phyloP scores from a whole-genome alignment of 257 asterid genomes.

The Primulina eburnea region DNA sequence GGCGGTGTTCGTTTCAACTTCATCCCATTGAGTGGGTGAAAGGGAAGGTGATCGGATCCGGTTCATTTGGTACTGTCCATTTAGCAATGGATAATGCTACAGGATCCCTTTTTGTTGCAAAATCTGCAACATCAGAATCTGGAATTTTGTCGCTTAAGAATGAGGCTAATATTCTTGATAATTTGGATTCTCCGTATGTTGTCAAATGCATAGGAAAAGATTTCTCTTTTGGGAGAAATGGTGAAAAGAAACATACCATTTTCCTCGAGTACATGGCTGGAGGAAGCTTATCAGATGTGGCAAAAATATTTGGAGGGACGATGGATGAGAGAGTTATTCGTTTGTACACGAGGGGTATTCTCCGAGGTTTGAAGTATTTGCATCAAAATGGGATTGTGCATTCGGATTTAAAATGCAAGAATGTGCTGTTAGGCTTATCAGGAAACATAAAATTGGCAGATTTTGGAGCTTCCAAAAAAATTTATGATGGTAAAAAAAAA shows the following conservation, averaged over 20 bases:
- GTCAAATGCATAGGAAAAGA: slow-evolving; percentile 45
- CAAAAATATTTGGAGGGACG: slow-evolving; percentile 46
- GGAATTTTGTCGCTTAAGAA: slow-evolving; percentile 44
- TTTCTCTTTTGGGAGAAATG: slow-evolving; percentile 14
- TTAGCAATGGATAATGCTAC: slow-evolving; percentile 46
- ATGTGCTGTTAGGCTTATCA: slow-evolving; percentile 37
- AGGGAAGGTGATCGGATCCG: slow-evolving; percentile 57
- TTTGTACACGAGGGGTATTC: slow-evolving; percentile 46
- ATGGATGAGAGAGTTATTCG: slow-evolving; percentile 43
- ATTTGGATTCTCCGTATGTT: slow-evolving; percentile 42
- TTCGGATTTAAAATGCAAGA: slow-evolving; percentile 56
- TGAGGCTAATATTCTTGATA: slow-evolving; percentile 47
- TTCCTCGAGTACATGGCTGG: slow-evolving; percentile 62
- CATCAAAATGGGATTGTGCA: slow-evolving; percentile 50
- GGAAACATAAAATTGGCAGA: slow-evolving; percentile 53
- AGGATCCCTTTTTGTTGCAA: slow-evolving; percentile 50
- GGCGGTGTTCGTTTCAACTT: slow-evolving; percentile 21
- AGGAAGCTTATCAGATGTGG: slow-evolving; percentile 50
- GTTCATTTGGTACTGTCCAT: slow-evolving; percentile 49
- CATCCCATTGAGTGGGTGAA: slow-evolving; percentile 46
- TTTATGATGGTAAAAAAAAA: background rate
- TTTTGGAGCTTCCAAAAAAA: slow-evolving; percentile 46
- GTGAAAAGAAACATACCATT: slow-evolving; percentile 28
- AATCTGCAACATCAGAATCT: slow-evolving; percentile 39
- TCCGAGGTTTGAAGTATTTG: slow-evolving; percentile 40